Evolutionary conservation across 73 alveolate species (phyloP).

Genomic region (Paramecium tetraurelia): DNA sequence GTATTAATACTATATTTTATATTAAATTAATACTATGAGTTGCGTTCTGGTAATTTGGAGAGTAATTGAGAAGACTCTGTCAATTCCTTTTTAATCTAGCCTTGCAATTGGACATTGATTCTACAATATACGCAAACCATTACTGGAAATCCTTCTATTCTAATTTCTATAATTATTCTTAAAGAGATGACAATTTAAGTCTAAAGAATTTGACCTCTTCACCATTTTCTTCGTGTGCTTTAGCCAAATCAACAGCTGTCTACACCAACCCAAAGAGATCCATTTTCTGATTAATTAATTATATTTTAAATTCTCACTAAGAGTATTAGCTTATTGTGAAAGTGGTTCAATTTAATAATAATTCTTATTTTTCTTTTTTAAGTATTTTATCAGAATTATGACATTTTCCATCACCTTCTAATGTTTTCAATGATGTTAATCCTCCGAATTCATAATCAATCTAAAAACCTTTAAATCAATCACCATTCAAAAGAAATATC

Average conservation of each 20-base stretch:
- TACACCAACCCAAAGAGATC: conserved; percentile 25
- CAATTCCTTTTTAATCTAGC: not conserved
- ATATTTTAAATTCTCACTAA: not conserved
- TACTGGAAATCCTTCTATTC: not conserved
- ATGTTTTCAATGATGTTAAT: not conserved
- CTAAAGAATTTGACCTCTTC: not conserved
- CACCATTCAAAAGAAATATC: not conserved
- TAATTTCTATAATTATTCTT: not conserved
- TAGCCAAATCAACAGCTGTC: conserved; percentile 19
- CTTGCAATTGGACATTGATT: not conserved
- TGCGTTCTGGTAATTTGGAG: conserved; percentile 19
- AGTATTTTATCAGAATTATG: not conserved
- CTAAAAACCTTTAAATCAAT: not conserved
- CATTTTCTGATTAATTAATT: conserved; percentile 16
- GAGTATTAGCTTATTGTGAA: not conserved
- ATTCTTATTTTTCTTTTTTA: not conserved
- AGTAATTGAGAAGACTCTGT: not conserved
- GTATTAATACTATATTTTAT: not conserved
- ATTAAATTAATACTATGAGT: not conserved
- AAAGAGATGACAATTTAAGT: not conserved
- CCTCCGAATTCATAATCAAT: not conserved
- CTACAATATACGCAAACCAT: not conserved
- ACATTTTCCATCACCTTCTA: not conserved
- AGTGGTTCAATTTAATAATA: not conserved
- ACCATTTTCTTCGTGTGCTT: conserved; percentile 5